Evolutionary conservation across 1,284 basidiomycete species (phyloP).

Genomic region (Lentinula novae-zelandiae): DNA sequence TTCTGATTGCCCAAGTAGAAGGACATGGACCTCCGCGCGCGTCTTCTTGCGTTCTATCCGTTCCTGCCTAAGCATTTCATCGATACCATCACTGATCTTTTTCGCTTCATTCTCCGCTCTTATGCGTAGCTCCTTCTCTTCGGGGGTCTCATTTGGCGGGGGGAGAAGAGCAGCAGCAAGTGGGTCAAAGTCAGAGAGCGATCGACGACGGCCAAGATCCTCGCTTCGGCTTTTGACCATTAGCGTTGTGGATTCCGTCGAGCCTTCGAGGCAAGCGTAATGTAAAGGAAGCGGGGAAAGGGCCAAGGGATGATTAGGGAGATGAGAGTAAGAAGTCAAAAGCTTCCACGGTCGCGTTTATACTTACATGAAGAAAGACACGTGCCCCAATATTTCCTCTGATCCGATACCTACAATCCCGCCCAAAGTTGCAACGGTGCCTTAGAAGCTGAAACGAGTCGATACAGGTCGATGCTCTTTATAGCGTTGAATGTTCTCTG

Average conservation of each 20-base stretch:
- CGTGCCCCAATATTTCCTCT: background rate
- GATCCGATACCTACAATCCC: background rate
- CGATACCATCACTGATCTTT: slow-evolving; percentile 70
- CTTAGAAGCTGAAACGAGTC: background rate
- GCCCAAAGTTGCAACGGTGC: background rate
- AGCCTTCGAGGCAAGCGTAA: background rate
- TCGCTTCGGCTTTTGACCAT: slow-evolving; percentile 4
- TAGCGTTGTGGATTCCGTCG: background rate
- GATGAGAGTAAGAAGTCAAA: background rate
- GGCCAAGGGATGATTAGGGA: background rate
- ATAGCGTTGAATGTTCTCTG: background rate
- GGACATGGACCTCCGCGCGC: slow-evolving; percentile 64
- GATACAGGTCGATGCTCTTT: background rate
- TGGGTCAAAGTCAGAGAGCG: slow-evolving; percentile 57
- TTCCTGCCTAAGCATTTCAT: slow-evolving; percentile 69
- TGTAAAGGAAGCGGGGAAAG: background rate
- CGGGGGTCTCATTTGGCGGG: slow-evolving; percentile 64
- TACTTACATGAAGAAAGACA: background rate
- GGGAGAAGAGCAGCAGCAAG: slow-evolving; percentile 62
- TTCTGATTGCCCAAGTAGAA: slow-evolving; percentile 80
- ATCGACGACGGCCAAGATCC: slow-evolving; percentile 26
- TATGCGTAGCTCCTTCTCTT: slow-evolving; percentile 58
- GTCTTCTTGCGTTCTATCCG: slow-evolving; percentile 52
- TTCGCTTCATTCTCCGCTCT: slow-evolving; percentile 65
- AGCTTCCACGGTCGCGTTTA: background rate